Evolutionary conservation across 805 yeast genomes (phyloP).

Genomic region (Clavispora asparagi): DNA sequence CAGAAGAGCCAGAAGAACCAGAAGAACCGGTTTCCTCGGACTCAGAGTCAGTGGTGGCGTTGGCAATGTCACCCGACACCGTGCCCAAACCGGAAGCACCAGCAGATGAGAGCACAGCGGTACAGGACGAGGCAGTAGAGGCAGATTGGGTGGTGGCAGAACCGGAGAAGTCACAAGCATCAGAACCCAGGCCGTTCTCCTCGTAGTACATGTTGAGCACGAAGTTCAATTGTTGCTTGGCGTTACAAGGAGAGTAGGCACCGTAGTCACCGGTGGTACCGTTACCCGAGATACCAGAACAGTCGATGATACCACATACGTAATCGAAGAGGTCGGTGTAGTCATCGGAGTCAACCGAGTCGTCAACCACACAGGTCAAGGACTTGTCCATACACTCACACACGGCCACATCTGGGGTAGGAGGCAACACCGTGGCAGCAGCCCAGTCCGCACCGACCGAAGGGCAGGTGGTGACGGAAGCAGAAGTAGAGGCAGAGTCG

Average conservation of each 20-base stretch:
- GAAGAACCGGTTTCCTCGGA: slow-evolving; percentile 24
- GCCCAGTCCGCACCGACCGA: slow-evolving; percentile 27
- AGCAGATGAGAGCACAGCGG: slow-evolving; percentile 55
- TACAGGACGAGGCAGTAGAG: slow-evolving; percentile 49
- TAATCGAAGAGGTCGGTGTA: slow-evolving; percentile 30
- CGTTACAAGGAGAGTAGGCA: slow-evolving; percentile 35
- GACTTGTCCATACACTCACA: slow-evolving; percentile 35
- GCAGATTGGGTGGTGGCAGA: slow-evolving; percentile 40
- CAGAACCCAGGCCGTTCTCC: slow-evolving; percentile 33
- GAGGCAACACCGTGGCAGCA: slow-evolving; percentile 38
- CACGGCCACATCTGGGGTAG: slow-evolving; percentile 34
- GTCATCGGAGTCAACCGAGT: slow-evolving; percentile 23
- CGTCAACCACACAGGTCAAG: slow-evolving; percentile 30
- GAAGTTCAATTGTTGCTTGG: slow-evolving; percentile 33
- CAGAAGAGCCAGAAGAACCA: slow-evolving; percentile 11
- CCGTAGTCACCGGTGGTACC: slow-evolving; percentile 39
- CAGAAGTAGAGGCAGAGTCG: slow-evolving; percentile 18
- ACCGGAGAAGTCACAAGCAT: slow-evolving; percentile 65
- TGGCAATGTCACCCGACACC: slow-evolving; percentile 22
- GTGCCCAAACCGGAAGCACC: slow-evolving; percentile 67
- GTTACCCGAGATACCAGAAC: slow-evolving; percentile 33
- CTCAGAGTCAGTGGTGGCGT: slow-evolving; percentile 17
- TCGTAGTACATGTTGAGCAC: slow-evolving; percentile 36
- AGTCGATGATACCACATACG: slow-evolving; percentile 31
- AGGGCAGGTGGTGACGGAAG: slow-evolving; percentile 34